phyloP scores from a whole-genome alignment of 805 yeast species.

The Torulaspora delbrueckii region DNA sequence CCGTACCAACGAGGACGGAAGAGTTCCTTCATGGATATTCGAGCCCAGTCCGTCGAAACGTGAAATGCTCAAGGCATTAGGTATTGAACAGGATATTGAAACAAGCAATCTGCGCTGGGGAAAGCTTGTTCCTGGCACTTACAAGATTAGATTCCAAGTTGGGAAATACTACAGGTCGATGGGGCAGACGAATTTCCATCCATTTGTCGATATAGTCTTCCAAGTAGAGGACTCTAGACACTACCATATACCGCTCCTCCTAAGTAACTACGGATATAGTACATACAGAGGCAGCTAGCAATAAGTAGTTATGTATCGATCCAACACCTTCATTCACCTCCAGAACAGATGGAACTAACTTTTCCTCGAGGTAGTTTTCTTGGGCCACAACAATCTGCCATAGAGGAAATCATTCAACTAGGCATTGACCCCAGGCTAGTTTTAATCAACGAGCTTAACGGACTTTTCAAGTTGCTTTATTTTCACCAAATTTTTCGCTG shows the following conservation, averaged over 20 bases:
- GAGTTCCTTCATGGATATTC: conserved; percentile 64
- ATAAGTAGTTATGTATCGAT: too few species aligned
- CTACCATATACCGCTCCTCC: conserved; percentile 82
- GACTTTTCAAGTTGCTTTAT: neutral
- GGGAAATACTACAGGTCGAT: conserved; percentile 51
- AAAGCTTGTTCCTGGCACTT: conserved; percentile 53
- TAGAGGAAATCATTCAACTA: too few species aligned
- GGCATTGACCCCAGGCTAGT: too few species aligned
- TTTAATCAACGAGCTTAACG: neutral
- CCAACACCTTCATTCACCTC: too few species aligned
- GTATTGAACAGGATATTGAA: conserved; percentile 24
- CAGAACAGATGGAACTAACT: too few species aligned
- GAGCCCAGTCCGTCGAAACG: conserved; percentile 34
- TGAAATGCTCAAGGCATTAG: conserved; percentile 25
- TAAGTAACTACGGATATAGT: conserved; percentile 82
- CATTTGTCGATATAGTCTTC: conserved; percentile 78
- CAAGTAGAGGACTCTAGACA: conserved; percentile 63
- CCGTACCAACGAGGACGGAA: conserved; percentile 73
- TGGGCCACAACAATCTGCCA: too few species aligned
- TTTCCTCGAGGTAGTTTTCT: too few species aligned
- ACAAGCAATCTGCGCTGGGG: conserved; percentile 39
- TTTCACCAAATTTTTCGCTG: neutral
- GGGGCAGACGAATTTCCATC: conserved; percentile 63
- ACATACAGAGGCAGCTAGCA: conserved; percentile 78
- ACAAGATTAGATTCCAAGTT: conserved; percentile 73